Base-by-base conservation (phyloP, 345 rosid genomes). In the Lumnitzera littorea region DNA sequence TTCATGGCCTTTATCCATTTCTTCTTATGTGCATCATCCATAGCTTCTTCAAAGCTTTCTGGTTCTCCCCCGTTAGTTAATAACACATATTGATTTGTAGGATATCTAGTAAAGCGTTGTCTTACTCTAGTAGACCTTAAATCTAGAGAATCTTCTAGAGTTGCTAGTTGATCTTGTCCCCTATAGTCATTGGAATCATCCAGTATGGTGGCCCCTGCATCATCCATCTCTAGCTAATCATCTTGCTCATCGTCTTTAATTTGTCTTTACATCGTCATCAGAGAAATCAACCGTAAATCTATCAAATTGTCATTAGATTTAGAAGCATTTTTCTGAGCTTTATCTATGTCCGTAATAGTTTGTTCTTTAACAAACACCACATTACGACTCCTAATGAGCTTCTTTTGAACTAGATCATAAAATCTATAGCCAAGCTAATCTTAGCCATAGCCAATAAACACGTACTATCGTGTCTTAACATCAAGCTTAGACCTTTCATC, bases 401-500 rank as follows among this genome's bases (percentile, higher is more conserved):
- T 55, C 56, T 62, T 68, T 3, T 24, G 11, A 17, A 62, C 6
- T 24, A 23, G 62, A 50, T 68, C 62, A 17, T 46, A 68, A 1
- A 62, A 16, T 13, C 41, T 61, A n/a, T 11, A 16, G 1, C 62
- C 67, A 51, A 55, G 55, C 23, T 55, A 50, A 23, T 61, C 62
- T 0, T 17, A 7, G 0, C 56, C 52, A 50, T 56, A 61, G 2
- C 67, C 16, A 10, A 67, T 7, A 25, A 54, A 49, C 15, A 60
- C 17, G 24, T 51, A 47, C 29, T 60, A 5, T 5, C 4, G 1
- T 14, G 55, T 48, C 54, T 60, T 55, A 8, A 10, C 48, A 50
- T 67, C 47, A 17, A 48, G 61, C 31, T 67, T 67, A 4, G 51
- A 53, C 25, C 58, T 14, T 36, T 68, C 57, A 50, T 62, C 46